These are phyloP conservation scores for Epichloe amarillans DNA, from an alignment of 2,329 filamentous ascomycete genomes.

Conservation along the genomic window DNA sequence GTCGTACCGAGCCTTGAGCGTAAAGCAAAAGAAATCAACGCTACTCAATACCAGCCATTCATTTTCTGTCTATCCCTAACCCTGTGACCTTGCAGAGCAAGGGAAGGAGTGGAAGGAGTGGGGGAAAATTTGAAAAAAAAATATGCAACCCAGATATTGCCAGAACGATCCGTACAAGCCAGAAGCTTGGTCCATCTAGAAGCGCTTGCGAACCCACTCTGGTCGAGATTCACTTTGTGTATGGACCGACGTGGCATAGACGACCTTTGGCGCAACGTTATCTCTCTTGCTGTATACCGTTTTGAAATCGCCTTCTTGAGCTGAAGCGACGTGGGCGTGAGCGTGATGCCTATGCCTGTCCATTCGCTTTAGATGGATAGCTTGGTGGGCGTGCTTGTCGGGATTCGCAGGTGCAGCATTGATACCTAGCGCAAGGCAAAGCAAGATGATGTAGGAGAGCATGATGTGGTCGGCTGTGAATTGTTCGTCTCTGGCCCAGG, in stretches of 20 bases:
- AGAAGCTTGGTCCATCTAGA: background rate
- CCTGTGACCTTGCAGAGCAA: background rate
- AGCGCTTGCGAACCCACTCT: conserved; percentile 4
- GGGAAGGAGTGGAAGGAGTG: background rate
- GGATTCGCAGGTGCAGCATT: conserved; percentile 3
- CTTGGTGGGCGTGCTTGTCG: background rate
- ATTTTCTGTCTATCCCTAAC: background rate
- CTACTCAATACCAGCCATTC: background rate
- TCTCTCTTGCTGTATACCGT: background rate
- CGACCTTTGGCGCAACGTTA: background rate
- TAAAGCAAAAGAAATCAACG: background rate
- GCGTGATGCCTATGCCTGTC: background rate
- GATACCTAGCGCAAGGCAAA: conserved; percentile 2
- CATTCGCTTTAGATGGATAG: conserved; percentile 3
- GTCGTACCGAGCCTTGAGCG: too few relatives aligned
- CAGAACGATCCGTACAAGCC: background rate
- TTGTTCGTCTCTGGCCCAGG: background rate
- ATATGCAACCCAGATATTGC: background rate
- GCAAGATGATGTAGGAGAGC: conserved; percentile 3
- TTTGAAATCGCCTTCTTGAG: background rate
- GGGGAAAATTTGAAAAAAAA: background rate
- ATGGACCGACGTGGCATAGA: background rate
- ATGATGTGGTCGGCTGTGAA: background rate
- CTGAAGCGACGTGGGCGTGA: background rate
- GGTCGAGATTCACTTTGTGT: conserved; percentile 3